Percentiles rank a stretch among this genome's conserved stretches.
These are phyloP conservation scores for Capsicum pubescens DNA, from an alignment of 257 asterid species.

Conservation along the genomic window DNA sequence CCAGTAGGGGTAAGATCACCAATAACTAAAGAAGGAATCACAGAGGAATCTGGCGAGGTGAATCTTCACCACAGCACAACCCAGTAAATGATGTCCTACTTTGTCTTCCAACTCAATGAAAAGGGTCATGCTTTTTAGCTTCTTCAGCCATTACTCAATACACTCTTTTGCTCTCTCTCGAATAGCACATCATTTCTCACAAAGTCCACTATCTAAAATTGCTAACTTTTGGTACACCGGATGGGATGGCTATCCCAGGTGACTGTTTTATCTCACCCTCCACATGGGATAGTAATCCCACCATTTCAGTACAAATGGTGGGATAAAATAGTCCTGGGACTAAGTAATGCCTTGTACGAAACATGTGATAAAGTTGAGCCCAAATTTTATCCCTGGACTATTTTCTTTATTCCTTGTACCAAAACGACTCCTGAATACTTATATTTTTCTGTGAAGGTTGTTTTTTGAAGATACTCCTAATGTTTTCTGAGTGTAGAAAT, in stretches of 20 bases:
- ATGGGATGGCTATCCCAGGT: no score
- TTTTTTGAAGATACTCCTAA: background rate
- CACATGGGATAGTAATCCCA: no score
- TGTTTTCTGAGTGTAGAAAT: background rate
- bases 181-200: background rate
- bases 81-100: background rate
- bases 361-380: no score
- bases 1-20: conserved; percentile 8
- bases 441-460: background rate
- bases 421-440: background rate
- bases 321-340: no score
- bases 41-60: conserved; percentile 2
- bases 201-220: background rate
- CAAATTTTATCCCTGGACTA: no score
- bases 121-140: background rate
- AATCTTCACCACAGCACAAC: background rate
- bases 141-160: background rate
- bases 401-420: no score
- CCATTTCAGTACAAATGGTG: no score
- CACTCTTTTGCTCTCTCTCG: background rate
- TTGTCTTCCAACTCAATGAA: background rate
- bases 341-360: no score
- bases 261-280: no score
- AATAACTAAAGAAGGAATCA: background rate
- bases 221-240: background rate